Conservation (phyloP, 192 early-diverging fungal genomes). For the Coemansia sp. region DNA sequence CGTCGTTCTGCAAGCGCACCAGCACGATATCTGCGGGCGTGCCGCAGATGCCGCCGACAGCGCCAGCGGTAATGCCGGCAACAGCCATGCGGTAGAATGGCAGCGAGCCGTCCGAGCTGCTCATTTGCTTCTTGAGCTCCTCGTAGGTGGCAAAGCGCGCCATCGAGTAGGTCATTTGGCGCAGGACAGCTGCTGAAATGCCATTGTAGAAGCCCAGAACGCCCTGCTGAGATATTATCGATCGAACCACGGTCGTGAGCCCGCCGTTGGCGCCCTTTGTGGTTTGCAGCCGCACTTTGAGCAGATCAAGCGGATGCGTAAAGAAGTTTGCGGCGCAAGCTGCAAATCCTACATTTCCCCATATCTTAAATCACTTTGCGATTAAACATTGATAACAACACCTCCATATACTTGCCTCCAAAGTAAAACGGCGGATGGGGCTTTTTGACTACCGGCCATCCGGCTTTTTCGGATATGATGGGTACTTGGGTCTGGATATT, state of each 20-base stretch:
- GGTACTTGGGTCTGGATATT: neutral
- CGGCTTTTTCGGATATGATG: constrained; percentile 7
- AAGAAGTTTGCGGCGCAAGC: constrained; percentile 57
- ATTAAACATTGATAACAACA: too few relatives aligned
- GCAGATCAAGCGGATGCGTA: constrained; percentile 79
- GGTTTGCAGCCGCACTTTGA: constrained; percentile 92
- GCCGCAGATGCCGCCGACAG: constrained; percentile 65
- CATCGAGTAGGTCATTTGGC: constrained; percentile 80
- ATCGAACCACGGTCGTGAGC: constrained; percentile 66
- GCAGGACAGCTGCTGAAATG: constrained; percentile 67
- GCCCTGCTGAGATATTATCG: constrained; percentile 64
- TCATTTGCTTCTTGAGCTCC: constrained; percentile 58
- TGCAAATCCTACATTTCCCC: constrained; percentile 33
- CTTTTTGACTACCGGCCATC: constrained; percentile 41
- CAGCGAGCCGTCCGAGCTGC: constrained; percentile 46
- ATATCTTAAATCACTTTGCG: too few relatives aligned
- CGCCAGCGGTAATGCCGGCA: constrained; percentile 38
- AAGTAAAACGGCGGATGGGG: constrained; percentile 45
- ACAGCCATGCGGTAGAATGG: constrained; percentile 49
- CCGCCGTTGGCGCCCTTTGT: constrained; percentile 55
- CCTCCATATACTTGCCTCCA: constrained; percentile 28
- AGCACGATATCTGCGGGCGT: constrained; percentile 82
- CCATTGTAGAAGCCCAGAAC: constrained; percentile 67
- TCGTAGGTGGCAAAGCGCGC: constrained; percentile 78
- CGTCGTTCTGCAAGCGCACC: constrained; percentile 80